Percentiles rank a stretch among this genome's conserved stretches.
phyloP scores from a whole-genome alignment of 805 yeast species.

The Zygotorulaspora danielsina region DNA sequence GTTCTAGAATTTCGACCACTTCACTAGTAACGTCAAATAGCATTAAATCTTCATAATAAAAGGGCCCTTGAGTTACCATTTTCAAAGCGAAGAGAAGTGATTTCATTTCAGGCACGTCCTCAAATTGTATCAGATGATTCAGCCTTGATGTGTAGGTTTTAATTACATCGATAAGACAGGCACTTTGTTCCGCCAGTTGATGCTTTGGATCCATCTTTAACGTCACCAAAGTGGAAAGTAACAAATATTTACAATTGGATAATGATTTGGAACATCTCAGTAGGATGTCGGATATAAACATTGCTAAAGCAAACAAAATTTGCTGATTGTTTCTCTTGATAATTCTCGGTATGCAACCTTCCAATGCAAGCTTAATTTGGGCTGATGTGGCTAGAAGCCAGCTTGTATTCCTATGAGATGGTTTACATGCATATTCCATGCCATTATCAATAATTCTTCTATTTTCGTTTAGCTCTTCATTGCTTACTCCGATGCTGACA shows the following conservation, averaged over 20 bases:
- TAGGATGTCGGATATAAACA: conserved; percentile 17
- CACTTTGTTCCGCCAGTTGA: conserved; percentile 8
- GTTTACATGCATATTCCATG: conserved; percentile 12
- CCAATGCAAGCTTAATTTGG: conserved; percentile 48
- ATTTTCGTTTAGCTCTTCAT: conserved; percentile 14
- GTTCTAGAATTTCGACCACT: conserved; percentile 3
- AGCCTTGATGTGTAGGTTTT: conserved; percentile 8
- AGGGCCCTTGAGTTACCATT: conserved; percentile 4
- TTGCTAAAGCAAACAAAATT: conserved; percentile 17
- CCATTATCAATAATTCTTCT: conserved; percentile 14
- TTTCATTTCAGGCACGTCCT: conserved; percentile 10
- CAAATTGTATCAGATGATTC: conserved; percentile 14
- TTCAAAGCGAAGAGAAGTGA: conserved; percentile 14
- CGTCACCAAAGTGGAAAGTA: conserved; percentile 16
- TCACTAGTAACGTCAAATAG: conserved; percentile 9
- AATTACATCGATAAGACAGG: conserved; percentile 8
- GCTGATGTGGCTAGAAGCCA: conserved; percentile 54
- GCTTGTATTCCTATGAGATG: conserved; percentile 41
- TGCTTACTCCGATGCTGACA: conserved; percentile 13
- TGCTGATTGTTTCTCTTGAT: conserved; percentile 23
- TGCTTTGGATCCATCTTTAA: conserved; percentile 13
- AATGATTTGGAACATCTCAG: conserved; percentile 18
- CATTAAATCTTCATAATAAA: conserved; percentile 5
- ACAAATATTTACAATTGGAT: conserved; percentile 17
- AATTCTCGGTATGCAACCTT: conserved; percentile 31